These are phyloP conservation scores for Trichoderma asperelloides DNA, from an alignment of 495 filamentous ascomycete species.

Conservation along the genomic window DNA sequence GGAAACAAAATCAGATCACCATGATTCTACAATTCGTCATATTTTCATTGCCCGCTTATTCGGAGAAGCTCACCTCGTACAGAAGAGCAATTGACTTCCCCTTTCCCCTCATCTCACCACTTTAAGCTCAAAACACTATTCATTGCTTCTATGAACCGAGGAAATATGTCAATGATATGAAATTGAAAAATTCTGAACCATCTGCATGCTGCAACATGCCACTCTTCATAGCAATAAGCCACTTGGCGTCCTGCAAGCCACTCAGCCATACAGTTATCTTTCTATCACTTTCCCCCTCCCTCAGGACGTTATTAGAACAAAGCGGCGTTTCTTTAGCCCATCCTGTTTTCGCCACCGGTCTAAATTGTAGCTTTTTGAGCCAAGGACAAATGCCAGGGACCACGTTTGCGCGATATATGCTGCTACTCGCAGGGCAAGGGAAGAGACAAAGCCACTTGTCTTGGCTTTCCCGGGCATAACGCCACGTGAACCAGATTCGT, in stretches of 20 bases:
- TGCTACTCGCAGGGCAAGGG: background rate
- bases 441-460: background rate
- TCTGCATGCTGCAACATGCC: background rate
- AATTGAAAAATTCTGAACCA: background rate
- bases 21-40: too few relatives aligned
- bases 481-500: background rate
- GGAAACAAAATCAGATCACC: background rate
- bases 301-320: background rate
- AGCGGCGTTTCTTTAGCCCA: background rate
- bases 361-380: background rate
- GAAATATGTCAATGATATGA: background rate
- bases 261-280: slow-evolving; percentile 1
- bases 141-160: background rate
- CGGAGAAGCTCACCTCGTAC: background rate
- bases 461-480: background rate
- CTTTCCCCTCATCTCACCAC: background rate
- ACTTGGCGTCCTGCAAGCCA: background rate
- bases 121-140: background rate
- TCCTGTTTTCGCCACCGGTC: background rate
- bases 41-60: too few relatives aligned
- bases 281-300: background rate
- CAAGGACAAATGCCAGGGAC: background rate
- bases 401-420: background rate
- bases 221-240: background rate
- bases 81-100: background rate